Conservation (phyloP, 805 yeast species). For the Saccharomyces paradoxus region DNA sequence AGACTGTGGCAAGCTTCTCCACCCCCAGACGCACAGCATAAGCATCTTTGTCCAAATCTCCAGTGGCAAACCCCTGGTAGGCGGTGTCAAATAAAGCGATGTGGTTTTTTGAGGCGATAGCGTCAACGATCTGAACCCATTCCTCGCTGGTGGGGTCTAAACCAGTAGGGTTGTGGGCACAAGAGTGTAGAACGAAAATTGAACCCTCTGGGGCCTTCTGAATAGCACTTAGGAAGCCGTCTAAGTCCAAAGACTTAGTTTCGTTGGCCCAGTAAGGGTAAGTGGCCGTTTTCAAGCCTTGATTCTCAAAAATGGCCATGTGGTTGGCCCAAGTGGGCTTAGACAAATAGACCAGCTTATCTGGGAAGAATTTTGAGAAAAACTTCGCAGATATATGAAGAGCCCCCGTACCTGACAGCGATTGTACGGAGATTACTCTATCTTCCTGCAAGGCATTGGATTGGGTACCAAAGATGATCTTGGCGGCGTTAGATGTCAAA, state of each 20-base stretch:
- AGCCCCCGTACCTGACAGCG: slow-evolving; percentile 95
- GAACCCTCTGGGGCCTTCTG: slow-evolving; percentile 66
- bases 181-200: slow-evolving; percentile 77
- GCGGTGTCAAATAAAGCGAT: slow-evolving; percentile 88
- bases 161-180: slow-evolving; percentile 98
- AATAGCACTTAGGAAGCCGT: slow-evolving; percentile 58
- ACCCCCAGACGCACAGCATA: slow-evolving; percentile 64
- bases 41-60: slow-evolving; percentile 75
- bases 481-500: slow-evolving; percentile 63
- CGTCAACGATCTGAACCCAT: slow-evolving; percentile 66
- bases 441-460: slow-evolving; percentile 48
- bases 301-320: slow-evolving; percentile 63
- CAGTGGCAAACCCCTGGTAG: slow-evolving; percentile 95
- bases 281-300: slow-evolving; percentile 56
- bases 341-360: slow-evolving; percentile 55
- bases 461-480: slow-evolving; percentile 59
- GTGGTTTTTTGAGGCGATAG: slow-evolving; percentile 53
- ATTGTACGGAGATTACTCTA: slow-evolving; percentile 76
- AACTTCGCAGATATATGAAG: slow-evolving; percentile 74
- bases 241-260: slow-evolving; percentile 62
- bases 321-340: slow-evolving; percentile 99
- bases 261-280: slow-evolving; percentile 84
- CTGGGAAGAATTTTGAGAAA: slow-evolving; percentile 26
- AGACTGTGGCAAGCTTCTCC: slow-evolving; percentile 34
- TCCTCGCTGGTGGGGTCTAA: slow-evolving; percentile 80